Conservation (phyloP, 208 protist species). For the Acanthamoeba lenticulata region DNA sequence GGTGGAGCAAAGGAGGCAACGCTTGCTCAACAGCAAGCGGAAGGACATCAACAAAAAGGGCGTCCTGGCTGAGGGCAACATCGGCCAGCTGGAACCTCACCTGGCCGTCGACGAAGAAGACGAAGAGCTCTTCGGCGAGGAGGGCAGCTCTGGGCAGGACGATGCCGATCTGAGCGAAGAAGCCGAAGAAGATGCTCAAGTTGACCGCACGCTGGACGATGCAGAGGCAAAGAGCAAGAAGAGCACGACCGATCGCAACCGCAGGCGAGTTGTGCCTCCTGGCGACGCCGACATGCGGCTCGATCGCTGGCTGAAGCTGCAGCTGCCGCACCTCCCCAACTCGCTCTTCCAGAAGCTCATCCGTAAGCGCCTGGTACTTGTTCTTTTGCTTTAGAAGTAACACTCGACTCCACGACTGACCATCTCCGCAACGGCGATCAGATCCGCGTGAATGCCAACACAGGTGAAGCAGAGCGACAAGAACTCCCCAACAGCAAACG, state of each 20-base stretch:
- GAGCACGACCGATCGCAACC: neutral
- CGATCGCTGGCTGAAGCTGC: constrained; percentile 26
- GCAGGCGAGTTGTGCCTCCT: neutral
- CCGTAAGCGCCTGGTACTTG: neutral
- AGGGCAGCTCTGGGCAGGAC: neutral
- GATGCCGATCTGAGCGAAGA: too few species aligned
- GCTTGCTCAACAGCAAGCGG: neutral
- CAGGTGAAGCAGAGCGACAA: neutral
- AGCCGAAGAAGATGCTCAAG: neutral
- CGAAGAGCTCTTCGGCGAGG: neutral
- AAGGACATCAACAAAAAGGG: constrained; percentile 24
- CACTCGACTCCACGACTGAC: too few species aligned
- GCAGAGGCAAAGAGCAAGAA: too few species aligned
- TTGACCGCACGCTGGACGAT: too few species aligned
- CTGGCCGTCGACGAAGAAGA: neutral
- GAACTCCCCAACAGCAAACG: neutral
- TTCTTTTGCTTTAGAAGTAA: too few species aligned
- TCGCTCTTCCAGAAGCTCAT: constrained; percentile 37
- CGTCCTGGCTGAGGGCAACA: neutral
- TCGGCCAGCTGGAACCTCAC: neutral
- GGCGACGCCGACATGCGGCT: constrained; percentile 44
- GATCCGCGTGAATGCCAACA: neutral
- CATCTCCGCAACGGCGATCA: too few species aligned
- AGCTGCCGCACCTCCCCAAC: constrained; percentile 15
- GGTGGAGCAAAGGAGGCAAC: neutral